These are phyloP conservation scores for Fusarium udum DNA, from an alignment of 2,329 filamentous ascomycete genomes.

Conservation along the genomic window DNA sequence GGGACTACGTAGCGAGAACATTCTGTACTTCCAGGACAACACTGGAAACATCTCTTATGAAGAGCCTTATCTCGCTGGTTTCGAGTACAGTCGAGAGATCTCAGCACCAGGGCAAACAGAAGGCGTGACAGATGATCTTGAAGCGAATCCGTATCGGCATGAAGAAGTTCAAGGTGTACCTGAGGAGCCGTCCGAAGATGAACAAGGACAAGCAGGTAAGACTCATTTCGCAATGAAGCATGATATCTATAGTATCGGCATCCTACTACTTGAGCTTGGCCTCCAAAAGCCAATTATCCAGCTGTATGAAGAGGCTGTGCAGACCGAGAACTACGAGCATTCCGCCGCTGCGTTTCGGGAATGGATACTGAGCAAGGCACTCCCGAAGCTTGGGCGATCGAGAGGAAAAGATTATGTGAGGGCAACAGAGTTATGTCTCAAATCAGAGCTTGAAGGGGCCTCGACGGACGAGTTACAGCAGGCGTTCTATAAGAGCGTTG, in stretches of 20 bases:
- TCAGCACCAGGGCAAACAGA: background rate
- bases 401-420: background rate
- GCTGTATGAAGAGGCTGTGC: background rate
- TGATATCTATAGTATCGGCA: background rate
- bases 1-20: background rate
- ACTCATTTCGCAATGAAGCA: background rate
- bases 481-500: background rate
- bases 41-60: rapidly evolving
- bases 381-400: background rate
- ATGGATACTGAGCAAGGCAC: background rate
- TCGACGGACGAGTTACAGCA: background rate
- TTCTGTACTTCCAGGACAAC: background rate
- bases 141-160: background rate
- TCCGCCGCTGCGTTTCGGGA: background rate
- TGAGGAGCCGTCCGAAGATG: rapidly evolving
- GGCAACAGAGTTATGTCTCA: background rate
- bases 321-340: background rate
- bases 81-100: background rate
- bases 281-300: background rate
- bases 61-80: background rate
- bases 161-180: background rate
- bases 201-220: rapidly evolving
- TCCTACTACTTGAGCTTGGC: rapidly evolving
- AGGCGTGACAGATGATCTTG: background rate
- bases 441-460: rapidly evolving